phyloP scores from a whole-genome alignment of 306 rosid species.

The Medicago lupulina region DNA sequence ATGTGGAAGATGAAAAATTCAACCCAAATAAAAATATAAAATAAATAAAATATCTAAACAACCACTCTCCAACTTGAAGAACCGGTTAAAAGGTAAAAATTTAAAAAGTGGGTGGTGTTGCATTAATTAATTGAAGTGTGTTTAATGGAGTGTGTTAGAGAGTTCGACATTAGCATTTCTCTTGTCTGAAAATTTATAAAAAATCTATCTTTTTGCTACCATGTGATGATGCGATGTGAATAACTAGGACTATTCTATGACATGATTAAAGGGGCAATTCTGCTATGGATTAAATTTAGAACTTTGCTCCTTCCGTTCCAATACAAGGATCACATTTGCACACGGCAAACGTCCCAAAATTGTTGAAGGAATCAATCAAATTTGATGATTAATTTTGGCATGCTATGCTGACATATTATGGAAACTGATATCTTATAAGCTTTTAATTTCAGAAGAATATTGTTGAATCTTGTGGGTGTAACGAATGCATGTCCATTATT shows the following conservation, averaged over 20 bases:
- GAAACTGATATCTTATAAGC: neutral
- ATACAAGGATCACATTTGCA: neutral
- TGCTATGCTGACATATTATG: slow-evolving; percentile 19
- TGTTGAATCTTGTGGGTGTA: neutral
- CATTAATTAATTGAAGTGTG: neutral
- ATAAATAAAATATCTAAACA: too few species aligned
- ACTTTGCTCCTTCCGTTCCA: neutral
- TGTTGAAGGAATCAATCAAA: slow-evolving; percentile 2
- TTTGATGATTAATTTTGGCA: slow-evolving; percentile 8
- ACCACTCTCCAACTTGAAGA: neutral
- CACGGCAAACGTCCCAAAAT: neutral
- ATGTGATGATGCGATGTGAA: too few species aligned
- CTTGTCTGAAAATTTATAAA: too few species aligned
- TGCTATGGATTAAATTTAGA: neutral
- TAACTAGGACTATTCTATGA: too few species aligned
- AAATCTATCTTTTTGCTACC: too few species aligned
- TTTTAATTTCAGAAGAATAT: slow-evolving; percentile 2
- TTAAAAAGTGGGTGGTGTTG: neutral
- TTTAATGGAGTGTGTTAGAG: too few species aligned
- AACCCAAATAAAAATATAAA: neutral
- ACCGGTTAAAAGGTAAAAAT: neutral
- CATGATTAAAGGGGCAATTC: too few species aligned
- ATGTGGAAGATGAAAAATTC: neutral
- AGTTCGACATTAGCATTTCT: neutral
- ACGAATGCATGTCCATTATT: neutral